A percentile compares a stretch with the other conserved stretches of the same genome.
Evolutionary conservation across 306 rosid species (phyloP).

Genomic region (Dryas octopetala): DNA sequence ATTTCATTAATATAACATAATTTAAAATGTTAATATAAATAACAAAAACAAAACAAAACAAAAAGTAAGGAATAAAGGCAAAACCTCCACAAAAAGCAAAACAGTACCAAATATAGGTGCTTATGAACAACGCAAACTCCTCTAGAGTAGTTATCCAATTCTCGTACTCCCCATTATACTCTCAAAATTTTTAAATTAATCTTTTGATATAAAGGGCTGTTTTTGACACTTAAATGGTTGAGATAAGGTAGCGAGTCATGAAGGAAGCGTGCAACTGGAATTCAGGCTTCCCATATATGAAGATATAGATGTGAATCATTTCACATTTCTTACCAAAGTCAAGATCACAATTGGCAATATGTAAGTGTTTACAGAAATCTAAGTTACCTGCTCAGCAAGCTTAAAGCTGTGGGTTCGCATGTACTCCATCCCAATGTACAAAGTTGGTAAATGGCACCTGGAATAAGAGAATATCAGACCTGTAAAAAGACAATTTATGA

Average conservation of each 20-base stretch:
- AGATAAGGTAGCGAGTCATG: neutral
- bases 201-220: neutral
- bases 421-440: too few species aligned
- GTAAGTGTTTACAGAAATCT: conserved; percentile 1
- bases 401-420: too few species aligned
- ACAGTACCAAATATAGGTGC: too few species aligned
- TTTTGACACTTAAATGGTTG: neutral
- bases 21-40: too few species aligned
- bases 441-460: too few species aligned
- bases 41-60: too few species aligned
- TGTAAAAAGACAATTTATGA: too few species aligned
- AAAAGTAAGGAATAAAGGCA: too few species aligned
- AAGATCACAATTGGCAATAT: conserved; percentile 9
- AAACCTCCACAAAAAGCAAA: too few species aligned
- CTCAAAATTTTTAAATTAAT: neutral
- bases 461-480: too few species aligned
- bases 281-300: neutral
- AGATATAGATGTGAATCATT: neutral
- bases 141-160: neutral
- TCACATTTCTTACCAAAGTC: neutral
- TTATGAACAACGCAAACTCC: neutral
- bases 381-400: too few species aligned
- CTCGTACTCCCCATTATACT: neutral
- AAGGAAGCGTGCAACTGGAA: neutral
- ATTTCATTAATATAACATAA: too few species aligned